Percentiles rank a stretch among this genome's conserved stretches.
Conservation (phyloP, 2,329 filamentous ascomycete genomes). For the Eutypella sp. region DNA sequence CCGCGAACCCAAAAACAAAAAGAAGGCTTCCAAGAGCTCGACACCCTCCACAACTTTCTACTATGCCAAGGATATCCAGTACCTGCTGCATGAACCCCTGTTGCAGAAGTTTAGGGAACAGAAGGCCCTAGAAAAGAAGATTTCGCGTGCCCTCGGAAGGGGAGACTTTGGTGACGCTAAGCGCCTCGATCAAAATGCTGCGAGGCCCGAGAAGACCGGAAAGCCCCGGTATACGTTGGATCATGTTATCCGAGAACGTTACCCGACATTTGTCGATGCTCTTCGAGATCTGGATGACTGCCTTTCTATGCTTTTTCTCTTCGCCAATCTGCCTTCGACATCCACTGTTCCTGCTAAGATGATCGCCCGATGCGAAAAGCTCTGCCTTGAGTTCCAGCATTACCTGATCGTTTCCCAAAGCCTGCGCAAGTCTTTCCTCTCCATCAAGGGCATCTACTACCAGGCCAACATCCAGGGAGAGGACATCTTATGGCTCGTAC, state of each 20-base stretch:
- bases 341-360: conserved; percentile 89
- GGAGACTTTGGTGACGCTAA: conserved; percentile 87
- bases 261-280: conserved; percentile 93
- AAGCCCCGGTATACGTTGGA: conserved; percentile 88
- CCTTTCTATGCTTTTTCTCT: conserved; percentile 93
- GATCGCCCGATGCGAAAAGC: conserved; percentile 86
- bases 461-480: conserved; percentile 96
- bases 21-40: conserved; percentile 89
- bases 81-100: conserved; percentile 92
- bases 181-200: conserved; percentile 80
- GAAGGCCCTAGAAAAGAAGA: conserved; percentile 96
- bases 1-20: conserved; percentile 92
- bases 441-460: conserved; percentile 99
- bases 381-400: conserved; percentile 95
- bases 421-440: conserved; percentile 91
- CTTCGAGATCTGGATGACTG: conserved; percentile 94
- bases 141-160: conserved; percentile 82
- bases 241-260: conserved; percentile 96
- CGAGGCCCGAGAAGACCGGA: conserved; percentile 82
- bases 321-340: conserved; percentile 91
- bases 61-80: conserved; percentile 93
- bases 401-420: conserved; percentile 91
- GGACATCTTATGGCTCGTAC: conserved; percentile 94
- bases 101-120: conserved; percentile 94
- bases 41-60: conserved; percentile 90